A percentile compares a stretch with the other conserved stretches of the same genome.
Evolutionary conservation across 2,329 filamentous ascomycete species (phyloP).

Genomic region (Beauveria sp.): DNA sequence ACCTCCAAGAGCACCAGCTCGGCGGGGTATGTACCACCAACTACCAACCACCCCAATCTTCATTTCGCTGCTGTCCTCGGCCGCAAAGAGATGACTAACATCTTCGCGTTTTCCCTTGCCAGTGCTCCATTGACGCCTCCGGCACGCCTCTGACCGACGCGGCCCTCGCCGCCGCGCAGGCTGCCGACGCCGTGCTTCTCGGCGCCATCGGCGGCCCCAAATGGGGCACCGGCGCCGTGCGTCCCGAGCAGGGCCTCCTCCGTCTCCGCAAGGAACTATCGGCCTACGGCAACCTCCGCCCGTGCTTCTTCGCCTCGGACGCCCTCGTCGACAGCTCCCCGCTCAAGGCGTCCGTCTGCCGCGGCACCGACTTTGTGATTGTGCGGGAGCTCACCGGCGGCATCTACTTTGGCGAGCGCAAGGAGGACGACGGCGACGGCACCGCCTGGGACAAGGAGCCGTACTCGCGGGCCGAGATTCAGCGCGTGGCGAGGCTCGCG

Average conservation of each 20-base stretch:
- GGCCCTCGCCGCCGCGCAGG: slow-evolving; percentile 74
- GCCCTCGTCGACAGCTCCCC: slow-evolving; percentile 82
- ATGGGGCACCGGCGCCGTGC: slow-evolving; percentile 86
- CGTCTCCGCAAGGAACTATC: slow-evolving; percentile 86
- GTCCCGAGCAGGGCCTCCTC: slow-evolving; percentile 88
- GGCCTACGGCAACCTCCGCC: slow-evolving; percentile 91
- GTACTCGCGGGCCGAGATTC: slow-evolving; percentile 78
- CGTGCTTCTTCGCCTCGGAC: slow-evolving; percentile 91
- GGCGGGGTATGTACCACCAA: slow-evolving; percentile 65
- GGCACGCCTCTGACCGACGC: slow-evolving; percentile 74
- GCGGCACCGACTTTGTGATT: slow-evolving; percentile 85
- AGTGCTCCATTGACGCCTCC: slow-evolving; percentile 84
- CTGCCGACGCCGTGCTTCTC: slow-evolving; percentile 81
- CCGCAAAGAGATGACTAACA: too few relatives aligned
- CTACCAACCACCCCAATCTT: background rate
- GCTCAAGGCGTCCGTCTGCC: slow-evolving; percentile 77
- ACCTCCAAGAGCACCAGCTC: slow-evolving; percentile 82
- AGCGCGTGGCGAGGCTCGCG: slow-evolving; percentile 77
- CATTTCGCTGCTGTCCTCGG: background rate
- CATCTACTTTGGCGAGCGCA: slow-evolving; percentile 90
- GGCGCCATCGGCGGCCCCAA: slow-evolving; percentile 92
- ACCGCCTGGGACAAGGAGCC: slow-evolving; percentile 77
- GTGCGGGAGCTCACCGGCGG: slow-evolving; percentile 88
- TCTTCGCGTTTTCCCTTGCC: background rate
- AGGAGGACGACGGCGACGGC: slow-evolving; percentile 68